Percentiles rank a stretch among this genome's conserved stretches.
These are phyloP conservation scores for Phaeolepiota aurea DNA, from an alignment of 768 basidiomycete genomes.

Conservation along the genomic window DNA sequence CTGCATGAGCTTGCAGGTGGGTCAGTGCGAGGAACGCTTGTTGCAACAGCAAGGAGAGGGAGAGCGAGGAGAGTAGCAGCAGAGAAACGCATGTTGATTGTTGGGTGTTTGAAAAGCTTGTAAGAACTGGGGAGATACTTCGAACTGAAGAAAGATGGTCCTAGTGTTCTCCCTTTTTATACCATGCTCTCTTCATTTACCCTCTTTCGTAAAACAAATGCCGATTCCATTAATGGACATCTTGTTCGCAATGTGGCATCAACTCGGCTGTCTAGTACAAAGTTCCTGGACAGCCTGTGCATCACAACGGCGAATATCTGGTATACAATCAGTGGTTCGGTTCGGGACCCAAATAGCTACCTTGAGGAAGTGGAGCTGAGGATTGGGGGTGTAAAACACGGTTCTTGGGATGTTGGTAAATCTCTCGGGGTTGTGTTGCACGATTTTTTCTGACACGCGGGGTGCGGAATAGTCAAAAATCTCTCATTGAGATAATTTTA, in stretches of 20 bases:
- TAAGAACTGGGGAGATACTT: background rate
- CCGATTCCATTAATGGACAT: background rate
- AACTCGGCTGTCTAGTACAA: background rate
- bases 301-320: too few species aligned
- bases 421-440: too few species aligned
- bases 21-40: background rate
- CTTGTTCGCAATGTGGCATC: background rate
- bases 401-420: too few species aligned
- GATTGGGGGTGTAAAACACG: too few species aligned
- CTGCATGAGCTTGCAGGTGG: constrained; percentile 9
- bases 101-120: background rate
- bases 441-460: too few species aligned
- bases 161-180: too few species aligned
- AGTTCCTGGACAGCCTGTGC: background rate
- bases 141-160: too few species aligned
- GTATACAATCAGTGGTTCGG: too few species aligned
- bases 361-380: too few species aligned
- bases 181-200: background rate
- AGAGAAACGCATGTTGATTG: background rate
- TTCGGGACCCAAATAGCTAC: too few species aligned
- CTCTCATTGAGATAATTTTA: background rate
- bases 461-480: too few species aligned
- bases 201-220: background rate
- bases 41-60: background rate
- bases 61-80: background rate